Evolutionary conservation across 768 basidiomycete genomes (phyloP), one percentile per base, ranked within the genome.

Genomic region (Chalciporus pseudorubinellus): DNA sequence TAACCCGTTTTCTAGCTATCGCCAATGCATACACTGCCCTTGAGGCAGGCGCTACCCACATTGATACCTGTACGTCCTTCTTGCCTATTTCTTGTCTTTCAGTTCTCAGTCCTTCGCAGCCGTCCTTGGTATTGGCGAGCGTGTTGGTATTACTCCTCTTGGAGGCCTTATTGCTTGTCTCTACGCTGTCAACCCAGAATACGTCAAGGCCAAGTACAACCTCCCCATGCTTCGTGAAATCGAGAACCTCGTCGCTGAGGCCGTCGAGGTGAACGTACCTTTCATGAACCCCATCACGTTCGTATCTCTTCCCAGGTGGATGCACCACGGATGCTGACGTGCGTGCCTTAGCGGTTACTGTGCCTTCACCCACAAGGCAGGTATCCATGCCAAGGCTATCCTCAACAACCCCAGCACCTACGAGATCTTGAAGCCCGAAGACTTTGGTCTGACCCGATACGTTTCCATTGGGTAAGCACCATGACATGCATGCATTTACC

Each of bases 311-410:
- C 22, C 20, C 44, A 11, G 7, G 26, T 14, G 6, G 44, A 5
- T 40, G 38, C 7, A 10, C 39, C 31, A 41, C 46, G 31, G 26
- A 13, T 31, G 3, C 43, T 29, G 50, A 51, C 10, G 39, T 21
- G 40, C n/a, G 38, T 42, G 12, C 49, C 56, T 4, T 58, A 98
- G 95, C 50, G 97, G 97, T 14, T 99, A 98, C 74, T 98, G 97
- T 67, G 97, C 97, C 4, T 99, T 99, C 78, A 99, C 97, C 22
- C 97, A 98, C 85, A 98, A 99, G 86, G 97, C 97, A 19, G 97
- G 97, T 68, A 99, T 99, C 58, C 97, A 99, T 72, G 97, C 97
- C 75, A 99, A 99, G 81, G 97, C 97, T 34, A 99, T 99, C 72
- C 83, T 95, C 57, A 97, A 98, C 77, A 99, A 99, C 80, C 97